Evolutionary conservation across 345 rosid species (phyloP), one percentile per base, ranked within the genome.

Genomic region (Sonneratia alba): DNA sequence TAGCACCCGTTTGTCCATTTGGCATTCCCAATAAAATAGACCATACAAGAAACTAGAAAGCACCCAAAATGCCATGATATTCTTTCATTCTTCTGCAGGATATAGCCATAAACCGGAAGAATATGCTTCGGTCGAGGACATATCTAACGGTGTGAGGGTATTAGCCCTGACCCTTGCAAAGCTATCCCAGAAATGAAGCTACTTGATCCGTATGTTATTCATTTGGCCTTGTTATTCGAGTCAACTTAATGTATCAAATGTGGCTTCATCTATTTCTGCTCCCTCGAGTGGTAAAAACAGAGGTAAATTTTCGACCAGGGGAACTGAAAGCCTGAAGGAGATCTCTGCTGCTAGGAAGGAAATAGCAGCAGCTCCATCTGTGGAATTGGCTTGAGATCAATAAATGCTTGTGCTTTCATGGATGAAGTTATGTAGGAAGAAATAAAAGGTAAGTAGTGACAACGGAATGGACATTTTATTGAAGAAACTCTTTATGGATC

Each of bases 91-190:
- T 21, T 3, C 3, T 74, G 85, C 87, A 94, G 96, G 98, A 66
- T 94, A 89, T 71, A 94, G 97, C 82, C 98, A 94, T 83, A 94
- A 84, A 74, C 97, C 97, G 61, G 98, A 91, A 84, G 98, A 89
- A 78, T 85, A 78, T 73, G 85, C 97, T 36, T 84, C 95, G 34
- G 77, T 72, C 49, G 74, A 84, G 74, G 91, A 89, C 75, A 83
- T 94, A 69, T 83, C 83, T 36, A 94, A 91, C 74, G 98, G 97
- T 70, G 95, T 94, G 18, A 89, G 82, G 79, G 94, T 85, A 55
- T 81, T 94, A 71, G 90, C 98, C 4, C 78, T 91, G 67, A 81
- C 91, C 32, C 83, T 94, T 0, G 95, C 93, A 65, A 87, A 90
- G 87, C 82, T 91, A 75, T 89, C 96, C 10, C 68, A 24, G n/a